A percentile compares a stretch with the other conserved stretches of the same genome.
phyloP scores from a whole-genome alignment of 352 stramenopile genomes.

The Elongisporangium anandrum region DNA sequence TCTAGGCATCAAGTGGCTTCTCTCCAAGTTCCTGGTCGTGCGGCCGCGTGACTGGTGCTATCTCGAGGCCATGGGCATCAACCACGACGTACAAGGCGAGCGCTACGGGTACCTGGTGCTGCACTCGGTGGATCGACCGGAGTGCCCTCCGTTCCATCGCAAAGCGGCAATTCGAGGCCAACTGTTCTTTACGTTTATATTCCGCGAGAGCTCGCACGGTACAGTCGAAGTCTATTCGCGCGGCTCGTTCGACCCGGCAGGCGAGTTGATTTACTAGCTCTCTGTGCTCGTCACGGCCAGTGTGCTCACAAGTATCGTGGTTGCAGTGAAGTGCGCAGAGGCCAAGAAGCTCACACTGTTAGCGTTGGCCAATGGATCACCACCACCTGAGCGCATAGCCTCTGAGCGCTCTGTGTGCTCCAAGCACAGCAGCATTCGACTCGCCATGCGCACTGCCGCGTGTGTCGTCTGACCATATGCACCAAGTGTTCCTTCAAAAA shows the following conservation, averaged over 20 bases:
- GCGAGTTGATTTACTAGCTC: constrained; percentile 24
- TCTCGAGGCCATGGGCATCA: constrained; percentile 20
- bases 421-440: too few relatives aligned
- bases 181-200: constrained; percentile 38
- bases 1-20: constrained; percentile 18
- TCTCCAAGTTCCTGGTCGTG: constrained; percentile 17
- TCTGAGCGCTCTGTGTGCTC: too few relatives aligned
- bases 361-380: not conserved
- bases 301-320: constrained; percentile 17
- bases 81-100: constrained; percentile 12
- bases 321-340: constrained; percentile 20
- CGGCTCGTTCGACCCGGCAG: constrained; percentile 29
- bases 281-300: constrained; percentile 16
- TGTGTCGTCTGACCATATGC: too few relatives aligned
- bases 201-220: constrained; percentile 18
- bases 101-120: constrained; percentile 37
- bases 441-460: too few relatives aligned
- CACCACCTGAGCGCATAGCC: too few relatives aligned
- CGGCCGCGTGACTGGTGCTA: not conserved
- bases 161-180: constrained; percentile 32
- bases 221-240: constrained; percentile 49
- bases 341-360: not conserved
- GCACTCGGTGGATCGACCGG: constrained; percentile 30
- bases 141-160: constrained; percentile 22
- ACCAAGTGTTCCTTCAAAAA: too few relatives aligned